phyloP scores from a whole-genome alignment of 345 rosid genomes.

The Psidium guajava region DNA sequence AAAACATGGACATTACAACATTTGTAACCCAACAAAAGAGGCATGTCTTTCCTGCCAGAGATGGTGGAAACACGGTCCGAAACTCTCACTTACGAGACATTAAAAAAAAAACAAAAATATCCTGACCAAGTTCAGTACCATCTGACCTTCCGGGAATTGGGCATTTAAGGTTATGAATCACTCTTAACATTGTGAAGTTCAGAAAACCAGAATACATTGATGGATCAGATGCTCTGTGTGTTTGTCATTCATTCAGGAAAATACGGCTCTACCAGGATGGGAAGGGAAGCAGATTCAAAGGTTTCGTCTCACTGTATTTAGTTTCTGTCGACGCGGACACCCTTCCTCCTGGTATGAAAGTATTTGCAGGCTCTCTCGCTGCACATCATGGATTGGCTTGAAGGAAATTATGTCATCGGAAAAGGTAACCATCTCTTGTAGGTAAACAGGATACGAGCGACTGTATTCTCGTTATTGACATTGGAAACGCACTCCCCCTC shows the following conservation, averaged over 20 bases:
- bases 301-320: constrained; percentile 14
- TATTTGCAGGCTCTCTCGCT: constrained; percentile 18
- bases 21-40: neutral
- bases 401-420: constrained; percentile 5
- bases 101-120: too few relatives aligned
- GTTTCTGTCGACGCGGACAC: constrained; percentile 6
- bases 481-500: neutral
- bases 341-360: constrained; percentile 7
- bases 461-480: neutral
- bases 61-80: neutral
- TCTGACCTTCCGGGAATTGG: neutral
- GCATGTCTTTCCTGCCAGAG: neutral
- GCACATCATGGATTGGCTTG: constrained; percentile 16
- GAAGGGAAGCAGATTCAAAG: constrained; percentile 7
- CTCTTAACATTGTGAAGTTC: neutral
- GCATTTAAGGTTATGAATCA: neutral
- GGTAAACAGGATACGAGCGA: neutral
- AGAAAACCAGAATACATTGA: neutral
- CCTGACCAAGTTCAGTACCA: neutral
- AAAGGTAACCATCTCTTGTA: constrained; percentile 11
- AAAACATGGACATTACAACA: neutral
- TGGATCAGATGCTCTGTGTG: neutral
- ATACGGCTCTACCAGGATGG: constrained; percentile 21
- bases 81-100: neutral
- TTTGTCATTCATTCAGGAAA: constrained; percentile 12